Evolutionary conservation across 306 rosid species (phyloP), one percentile per base, ranked within the genome.

Genomic region (Vachellia pachyceras): DNA sequence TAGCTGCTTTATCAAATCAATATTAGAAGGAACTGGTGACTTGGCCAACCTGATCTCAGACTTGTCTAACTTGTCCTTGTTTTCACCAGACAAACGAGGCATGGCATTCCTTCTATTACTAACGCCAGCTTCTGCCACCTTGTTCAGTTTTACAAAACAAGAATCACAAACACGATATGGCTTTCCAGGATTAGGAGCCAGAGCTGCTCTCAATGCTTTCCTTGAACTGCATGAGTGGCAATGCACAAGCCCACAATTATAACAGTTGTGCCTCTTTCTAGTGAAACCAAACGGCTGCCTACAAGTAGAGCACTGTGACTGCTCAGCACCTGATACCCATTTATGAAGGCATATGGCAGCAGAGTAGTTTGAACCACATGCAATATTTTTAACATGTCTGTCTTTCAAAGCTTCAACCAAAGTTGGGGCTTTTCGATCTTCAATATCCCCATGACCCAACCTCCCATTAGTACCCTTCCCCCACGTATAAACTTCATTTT

Each of bases 391-490:
- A 77, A 96, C 98, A 85, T 92, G 97, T 80, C 94, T 87, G 69
- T 96, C 99, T 83, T 89, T 96, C 81, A 96, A 87, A 18, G 92
- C 96, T 85, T 96, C 99, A 69, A 96, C 97, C 72, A 96, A 50
- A 11, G 92, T 87, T 5, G 99, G 98, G n/a, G 82, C 64, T 81
- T 96, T 96, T 50, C 97, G 86, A 96, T 96, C 99, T 89, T 93
- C 99, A 75, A 91, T 29, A 79, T 95, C 99, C 40, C 99, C 99
- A 75, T 96, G 99, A 79, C 99, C 99, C 86, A 96, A 86, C 86
- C 99, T 92, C 81, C 99, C 99, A 86, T 93, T 96, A 75, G 98
- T 97, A 79, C 99, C 99, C 88, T 96, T 96, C 68, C 99, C 99
- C 99, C 99, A 96, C 3, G 99, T 96, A 85, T 85, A 96, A 87